Percentiles rank a stretch among this genome's conserved stretches.
phyloP scores from a whole-genome alignment of 129 eudicot genomes.

The Silybum marianum region DNA sequence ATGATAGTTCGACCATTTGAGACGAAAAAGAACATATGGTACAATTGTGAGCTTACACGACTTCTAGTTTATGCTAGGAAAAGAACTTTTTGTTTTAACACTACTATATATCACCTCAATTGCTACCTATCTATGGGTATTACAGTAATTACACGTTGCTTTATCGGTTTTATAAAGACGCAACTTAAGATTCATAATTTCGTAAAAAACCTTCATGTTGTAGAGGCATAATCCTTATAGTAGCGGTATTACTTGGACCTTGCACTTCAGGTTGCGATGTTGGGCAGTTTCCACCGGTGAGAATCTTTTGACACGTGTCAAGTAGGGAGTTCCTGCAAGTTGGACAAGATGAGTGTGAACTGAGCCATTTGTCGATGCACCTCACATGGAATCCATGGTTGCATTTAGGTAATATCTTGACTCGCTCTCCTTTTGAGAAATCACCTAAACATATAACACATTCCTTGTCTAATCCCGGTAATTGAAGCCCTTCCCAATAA shows the following conservation, averaged over 20 bases:
- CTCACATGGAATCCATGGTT: constrained; percentile 78
- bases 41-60: constrained; percentile 1
- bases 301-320: constrained; percentile 72
- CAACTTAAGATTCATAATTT: constrained; percentile 32
- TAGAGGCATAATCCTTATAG: constrained; percentile 56
- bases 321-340: constrained; percentile 80
- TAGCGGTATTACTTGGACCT: constrained; percentile 27
- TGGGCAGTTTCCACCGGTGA: constrained; percentile 25
- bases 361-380: constrained; percentile 86
- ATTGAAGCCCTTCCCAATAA: constrained; percentile 50
- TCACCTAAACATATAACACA: constrained; percentile 83
- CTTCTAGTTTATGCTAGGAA: neutral
- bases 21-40: neutral
- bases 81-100: neutral
- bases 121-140: neutral
- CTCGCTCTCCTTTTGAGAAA: constrained; percentile 56
- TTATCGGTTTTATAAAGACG: neutral
- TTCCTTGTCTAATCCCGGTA: constrained; percentile 67
- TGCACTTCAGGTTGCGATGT: constrained; percentile 17
- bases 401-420: constrained; percentile 79
- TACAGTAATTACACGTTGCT: constrained; percentile 11
- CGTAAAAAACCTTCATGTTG: constrained; percentile 64
- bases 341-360: constrained; percentile 88
- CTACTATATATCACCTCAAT: neutral
- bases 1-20: neutral